These are phyloP conservation scores for Aspergillus glaucus DNA, from an alignment of 2,329 filamentous ascomycete species.

Conservation along the genomic window DNA sequence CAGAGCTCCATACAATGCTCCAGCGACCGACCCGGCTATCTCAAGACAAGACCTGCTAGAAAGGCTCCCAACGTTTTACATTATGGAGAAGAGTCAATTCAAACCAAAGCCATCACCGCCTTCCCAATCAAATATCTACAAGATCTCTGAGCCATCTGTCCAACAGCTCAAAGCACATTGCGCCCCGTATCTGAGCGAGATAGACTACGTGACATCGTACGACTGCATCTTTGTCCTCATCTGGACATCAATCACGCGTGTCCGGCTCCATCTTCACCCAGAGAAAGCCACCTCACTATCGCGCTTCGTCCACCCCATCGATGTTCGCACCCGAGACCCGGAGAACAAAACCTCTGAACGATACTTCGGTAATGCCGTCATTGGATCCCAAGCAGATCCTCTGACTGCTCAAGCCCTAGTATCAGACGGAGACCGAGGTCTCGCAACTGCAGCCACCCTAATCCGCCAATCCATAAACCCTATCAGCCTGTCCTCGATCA, in stretches of 20 bases:
- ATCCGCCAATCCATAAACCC: slow-evolving; percentile 16
- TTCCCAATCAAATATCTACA: slow-evolving; percentile 11
- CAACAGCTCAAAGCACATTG: slow-evolving; percentile 13
- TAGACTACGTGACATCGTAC: slow-evolving; percentile 19
- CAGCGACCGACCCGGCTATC: background rate
- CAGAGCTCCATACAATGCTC: slow-evolving; percentile 12
- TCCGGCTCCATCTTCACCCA: slow-evolving; percentile 11
- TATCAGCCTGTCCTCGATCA: slow-evolving; percentile 8
- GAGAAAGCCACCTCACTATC: slow-evolving; percentile 6
- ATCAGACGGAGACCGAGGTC: slow-evolving; percentile 5
- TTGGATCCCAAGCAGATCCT: slow-evolving; percentile 12
- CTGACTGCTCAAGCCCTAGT: slow-evolving; percentile 4
- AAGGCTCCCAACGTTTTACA: slow-evolving; percentile 9
- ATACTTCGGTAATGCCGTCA: slow-evolving; percentile 20
- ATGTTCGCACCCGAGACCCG: slow-evolving; percentile 16
- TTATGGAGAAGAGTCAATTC: slow-evolving; percentile 10
- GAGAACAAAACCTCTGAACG: slow-evolving; percentile 9
- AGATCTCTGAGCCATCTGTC: slow-evolving; percentile 8
- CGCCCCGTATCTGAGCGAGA: slow-evolving; percentile 3
- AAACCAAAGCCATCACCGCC: slow-evolving; percentile 4
- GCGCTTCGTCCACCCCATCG: slow-evolving; percentile 14
- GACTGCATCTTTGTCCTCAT: slow-evolving; percentile 19
- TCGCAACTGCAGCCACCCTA: slow-evolving; percentile 11
- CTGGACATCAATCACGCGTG: slow-evolving; percentile 19
- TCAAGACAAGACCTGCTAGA: slow-evolving; percentile 7